Percentiles rank a stretch among this genome's conserved stretches.
Conservation (phyloP, 2,329 filamentous ascomycete genomes). For the Aureobasidium sp. region DNA sequence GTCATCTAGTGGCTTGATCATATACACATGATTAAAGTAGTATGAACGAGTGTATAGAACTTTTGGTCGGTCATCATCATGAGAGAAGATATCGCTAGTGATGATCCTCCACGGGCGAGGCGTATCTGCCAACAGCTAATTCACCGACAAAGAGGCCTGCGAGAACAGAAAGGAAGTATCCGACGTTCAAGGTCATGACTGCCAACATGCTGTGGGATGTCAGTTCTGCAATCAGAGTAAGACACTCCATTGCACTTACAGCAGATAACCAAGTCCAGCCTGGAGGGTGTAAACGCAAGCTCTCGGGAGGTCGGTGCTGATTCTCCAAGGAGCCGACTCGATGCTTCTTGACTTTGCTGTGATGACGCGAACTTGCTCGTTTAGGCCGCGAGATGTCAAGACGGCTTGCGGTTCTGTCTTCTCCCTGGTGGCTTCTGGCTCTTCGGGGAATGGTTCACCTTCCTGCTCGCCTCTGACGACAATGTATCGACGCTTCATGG, state of each 20-base stretch:
- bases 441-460: slow-evolving; percentile 13
- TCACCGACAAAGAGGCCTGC: slow-evolving; percentile 80
- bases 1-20: background rate
- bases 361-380: slow-evolving; percentile 73
- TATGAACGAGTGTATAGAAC: background rate
- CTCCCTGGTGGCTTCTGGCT: slow-evolving; percentile 17
- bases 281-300: slow-evolving; percentile 64
- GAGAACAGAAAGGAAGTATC: slow-evolving; percentile 76
- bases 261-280: slow-evolving; percentile 72
- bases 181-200: slow-evolving; percentile 83
- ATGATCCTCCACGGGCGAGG: slow-evolving; percentile 29
- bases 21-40: background rate
- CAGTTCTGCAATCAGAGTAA: slow-evolving; percentile 19
- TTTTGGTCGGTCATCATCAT: background rate
- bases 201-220: slow-evolving; percentile 66
- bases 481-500: slow-evolving; percentile 70
- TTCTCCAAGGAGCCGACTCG: slow-evolving; percentile 64
- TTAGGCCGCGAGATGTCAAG: slow-evolving; percentile 65
- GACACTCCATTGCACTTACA: slow-evolving; percentile 53
- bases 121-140: slow-evolving; percentile 67
- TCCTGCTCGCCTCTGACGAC: slow-evolving; percentile 58
- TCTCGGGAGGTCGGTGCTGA: slow-evolving; percentile 70
- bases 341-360: slow-evolving; percentile 45
- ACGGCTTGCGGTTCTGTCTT: slow-evolving; percentile 59
- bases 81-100: background rate